phyloP scores from a whole-genome alignment of 257 asterid genomes.

The Ilex aquifolium region DNA sequence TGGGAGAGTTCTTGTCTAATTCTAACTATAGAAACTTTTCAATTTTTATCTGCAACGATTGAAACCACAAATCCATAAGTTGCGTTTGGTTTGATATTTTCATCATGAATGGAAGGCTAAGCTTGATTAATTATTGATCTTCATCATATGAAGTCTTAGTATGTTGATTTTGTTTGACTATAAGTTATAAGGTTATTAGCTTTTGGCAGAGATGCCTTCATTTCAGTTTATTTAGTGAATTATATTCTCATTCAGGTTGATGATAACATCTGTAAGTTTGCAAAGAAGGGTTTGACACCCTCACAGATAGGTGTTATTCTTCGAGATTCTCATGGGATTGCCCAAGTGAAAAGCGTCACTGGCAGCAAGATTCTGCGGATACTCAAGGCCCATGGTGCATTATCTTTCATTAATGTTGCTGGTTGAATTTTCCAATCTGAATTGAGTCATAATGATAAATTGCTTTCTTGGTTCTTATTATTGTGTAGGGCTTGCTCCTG shows the following conservation, averaged over 20 bases:
- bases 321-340: conserved; percentile 43
- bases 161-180: too few species aligned
- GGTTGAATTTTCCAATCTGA: not conserved
- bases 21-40: too few species aligned
- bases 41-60: too few species aligned
- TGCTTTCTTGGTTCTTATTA: not conserved
- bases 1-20: too few species aligned
- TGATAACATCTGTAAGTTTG: conserved; percentile 37
- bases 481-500: conserved; percentile 31
- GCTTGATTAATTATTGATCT: too few species aligned
- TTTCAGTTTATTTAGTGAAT: not conserved
- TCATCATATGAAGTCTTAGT: too few species aligned
- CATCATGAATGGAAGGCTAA: too few species aligned
- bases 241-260: conserved; percentile 20
- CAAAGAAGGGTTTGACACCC: conserved; percentile 35
- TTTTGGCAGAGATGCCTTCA: not conserved
- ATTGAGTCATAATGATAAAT: not conserved
- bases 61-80: too few species aligned
- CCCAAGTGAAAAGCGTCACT: conserved; percentile 38
- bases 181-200: not conserved
- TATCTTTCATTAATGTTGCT: not conserved
- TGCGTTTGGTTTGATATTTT: too few species aligned
- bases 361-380: conserved; percentile 35
- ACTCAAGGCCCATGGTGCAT: conserved; percentile 32
- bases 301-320: conserved; percentile 41